Conservation (phyloP, 495 filamentous ascomycete genomes). For the Podospora tetraspora region DNA sequence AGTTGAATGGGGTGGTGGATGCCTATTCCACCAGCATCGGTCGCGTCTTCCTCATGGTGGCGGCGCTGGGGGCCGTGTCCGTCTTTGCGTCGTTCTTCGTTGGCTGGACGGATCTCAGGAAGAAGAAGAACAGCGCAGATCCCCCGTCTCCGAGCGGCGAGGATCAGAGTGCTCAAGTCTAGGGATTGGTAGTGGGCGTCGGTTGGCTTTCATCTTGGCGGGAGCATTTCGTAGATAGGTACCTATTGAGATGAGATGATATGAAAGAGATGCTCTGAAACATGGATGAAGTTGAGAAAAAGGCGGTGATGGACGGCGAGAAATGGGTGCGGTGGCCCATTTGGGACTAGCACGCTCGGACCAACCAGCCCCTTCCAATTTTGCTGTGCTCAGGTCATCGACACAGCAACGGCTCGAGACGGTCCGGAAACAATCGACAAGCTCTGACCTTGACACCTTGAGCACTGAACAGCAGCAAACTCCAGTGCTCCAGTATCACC, state of each 20-base stretch:
- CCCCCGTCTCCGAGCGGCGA: not conserved
- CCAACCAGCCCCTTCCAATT: slow-evolving; percentile 30
- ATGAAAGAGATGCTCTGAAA: not conserved
- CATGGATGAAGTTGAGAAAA: not conserved
- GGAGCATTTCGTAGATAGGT: not conserved
- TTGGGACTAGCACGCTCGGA: slow-evolving; percentile 23
- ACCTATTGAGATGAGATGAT: not conserved
- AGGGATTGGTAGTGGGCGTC: not conserved
- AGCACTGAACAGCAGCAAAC: slow-evolving; percentile 1
- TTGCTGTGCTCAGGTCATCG: slow-evolving; percentile 18
- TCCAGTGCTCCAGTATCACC: not conserved
- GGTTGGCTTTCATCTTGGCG: not conserved
- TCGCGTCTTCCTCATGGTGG: slow-evolving; percentile 19
- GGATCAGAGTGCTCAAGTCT: not conserved
- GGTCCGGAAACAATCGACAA: slow-evolving; percentile 10
- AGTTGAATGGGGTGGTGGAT: slow-evolving; percentile 29
- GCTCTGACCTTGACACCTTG: not conserved
- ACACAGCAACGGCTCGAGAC: slow-evolving; percentile 25
- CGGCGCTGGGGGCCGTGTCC: slow-evolving; percentile 9
- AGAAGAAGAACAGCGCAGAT: not conserved
- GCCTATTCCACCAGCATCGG: slow-evolving; percentile 39
- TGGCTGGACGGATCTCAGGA: slow-evolving; percentile 23
- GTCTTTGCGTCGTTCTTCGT: slow-evolving; percentile 18
- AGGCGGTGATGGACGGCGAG: slow-evolving; percentile 18
- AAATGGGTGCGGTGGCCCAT: not conserved